Evolutionary conservation across 1,139 yeast genomes (phyloP).

Genomic region (Dujonia santamariae): DNA sequence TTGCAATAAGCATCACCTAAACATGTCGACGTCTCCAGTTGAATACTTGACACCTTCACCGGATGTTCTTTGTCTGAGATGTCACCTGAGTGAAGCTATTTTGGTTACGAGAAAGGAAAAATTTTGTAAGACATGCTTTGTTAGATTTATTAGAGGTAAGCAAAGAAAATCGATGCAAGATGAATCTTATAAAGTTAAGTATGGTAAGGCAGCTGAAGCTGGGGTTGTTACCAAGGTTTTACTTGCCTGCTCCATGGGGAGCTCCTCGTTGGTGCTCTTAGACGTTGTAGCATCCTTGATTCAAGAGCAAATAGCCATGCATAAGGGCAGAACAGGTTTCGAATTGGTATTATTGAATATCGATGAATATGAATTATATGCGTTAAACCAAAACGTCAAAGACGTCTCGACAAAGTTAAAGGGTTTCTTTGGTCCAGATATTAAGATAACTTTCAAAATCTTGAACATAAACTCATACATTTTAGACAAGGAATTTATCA

Average conservation of each 20-base stretch:
- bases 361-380: conserved; percentile 30
- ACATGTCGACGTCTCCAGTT: conserved; percentile 11
- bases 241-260: conserved; percentile 63
- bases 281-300: conserved; percentile 64
- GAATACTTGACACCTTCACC: conserved; percentile 15
- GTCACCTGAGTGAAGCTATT: conserved; percentile 46
- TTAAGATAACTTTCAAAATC: conserved; percentile 31
- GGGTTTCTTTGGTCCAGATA: conserved; percentile 17
- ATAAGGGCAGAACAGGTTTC: conserved; percentile 70
- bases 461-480: conserved; percentile 38
- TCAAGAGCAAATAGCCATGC: conserved; percentile 56
- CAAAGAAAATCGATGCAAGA: conserved; percentile 73
- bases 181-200: conserved; percentile 70
- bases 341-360: conserved; percentile 54
- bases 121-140: conserved; percentile 70
- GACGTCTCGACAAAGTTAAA: conserved; percentile 19
- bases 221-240: conserved; percentile 45
- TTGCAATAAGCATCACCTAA: neutral
- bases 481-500: conserved; percentile 21
- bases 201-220: conserved; percentile 23
- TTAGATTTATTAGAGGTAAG: conserved; percentile 69
- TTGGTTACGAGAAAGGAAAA: conserved; percentile 64
- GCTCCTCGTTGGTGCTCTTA: conserved; percentile 62
- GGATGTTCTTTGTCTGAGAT: conserved; percentile 39
- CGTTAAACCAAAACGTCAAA: conserved; percentile 15